These are phyloP conservation scores for Debaryomycetaceae sp. DNA, from an alignment of 1,139 yeast species.

Conservation along the genomic window DNA sequence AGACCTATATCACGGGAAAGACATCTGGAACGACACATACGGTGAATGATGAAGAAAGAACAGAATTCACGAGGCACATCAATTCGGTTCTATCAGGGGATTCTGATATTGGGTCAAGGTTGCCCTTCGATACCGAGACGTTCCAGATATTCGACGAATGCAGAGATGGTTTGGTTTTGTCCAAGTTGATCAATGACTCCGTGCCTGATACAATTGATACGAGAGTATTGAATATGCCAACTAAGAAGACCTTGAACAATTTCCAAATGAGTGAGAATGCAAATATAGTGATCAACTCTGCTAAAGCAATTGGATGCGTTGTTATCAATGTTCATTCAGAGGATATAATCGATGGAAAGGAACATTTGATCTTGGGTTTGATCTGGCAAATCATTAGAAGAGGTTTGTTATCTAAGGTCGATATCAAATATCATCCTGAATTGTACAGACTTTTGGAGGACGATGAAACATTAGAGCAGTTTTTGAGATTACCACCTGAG, in stretches of 20 bases:
- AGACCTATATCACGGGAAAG: constrained; percentile 75
- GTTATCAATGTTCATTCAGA: constrained; percentile 97
- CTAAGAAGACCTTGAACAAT: constrained; percentile 81
- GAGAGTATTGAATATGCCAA: constrained; percentile 88
- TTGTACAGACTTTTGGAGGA: constrained; percentile 91
- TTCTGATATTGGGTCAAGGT: constrained; percentile 72
- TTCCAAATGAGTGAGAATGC: constrained; percentile 97
- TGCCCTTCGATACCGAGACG: constrained; percentile 91
- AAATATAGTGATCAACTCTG: constrained; percentile 94
- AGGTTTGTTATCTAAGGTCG: constrained; percentile 91
- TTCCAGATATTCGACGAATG: constrained; percentile 97
- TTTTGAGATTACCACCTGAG: constrained; percentile 94
- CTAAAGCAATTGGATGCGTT: constrained; percentile 97
- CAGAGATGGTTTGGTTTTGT: constrained; percentile 88
- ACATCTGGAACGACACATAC: constrained; percentile 95
- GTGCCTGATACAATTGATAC: constrained; percentile 98
- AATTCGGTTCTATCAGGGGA: constrained; percentile 93
- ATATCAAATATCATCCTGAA: constrained; percentile 94
- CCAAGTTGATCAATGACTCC: constrained; percentile 92
- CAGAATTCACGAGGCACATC: constrained; percentile 94
- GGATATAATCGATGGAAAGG: constrained; percentile 95
- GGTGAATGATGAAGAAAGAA: constrained; percentile 93
- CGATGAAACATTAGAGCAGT: constrained; percentile 96
- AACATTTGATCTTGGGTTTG: constrained; percentile 89
- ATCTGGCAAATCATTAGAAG: constrained; percentile 98